phyloP scores from a whole-genome alignment of 208 protist species.

The Entamoeba dispar region DNA sequence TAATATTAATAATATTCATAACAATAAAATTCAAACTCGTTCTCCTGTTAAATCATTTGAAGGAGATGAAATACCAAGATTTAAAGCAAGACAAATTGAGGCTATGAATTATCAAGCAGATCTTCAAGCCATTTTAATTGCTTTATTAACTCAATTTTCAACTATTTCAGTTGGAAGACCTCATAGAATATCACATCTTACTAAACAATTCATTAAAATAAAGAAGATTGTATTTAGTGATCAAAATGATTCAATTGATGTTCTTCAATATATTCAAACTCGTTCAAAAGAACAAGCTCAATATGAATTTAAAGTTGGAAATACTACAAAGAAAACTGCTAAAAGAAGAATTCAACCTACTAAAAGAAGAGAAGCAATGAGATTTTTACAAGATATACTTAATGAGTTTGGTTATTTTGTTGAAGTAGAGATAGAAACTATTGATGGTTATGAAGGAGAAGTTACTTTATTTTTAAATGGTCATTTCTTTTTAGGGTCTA shows the following conservation, averaged over 20 bases:
- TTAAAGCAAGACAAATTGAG: not conserved
- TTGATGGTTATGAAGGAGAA: not conserved
- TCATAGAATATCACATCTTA: not conserved
- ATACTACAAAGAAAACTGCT: not conserved
- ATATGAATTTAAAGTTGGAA: not conserved
- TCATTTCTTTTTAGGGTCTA: not conserved
- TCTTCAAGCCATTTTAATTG: not conserved
- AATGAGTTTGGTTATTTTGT: not conserved
- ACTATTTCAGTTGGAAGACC: not conserved
- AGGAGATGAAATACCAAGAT: not conserved
- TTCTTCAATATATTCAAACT: not conserved
- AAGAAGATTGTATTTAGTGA: not conserved
- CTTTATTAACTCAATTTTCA: not conserved
- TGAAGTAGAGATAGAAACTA: not conserved
- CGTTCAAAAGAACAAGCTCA: not conserved
- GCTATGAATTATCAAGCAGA: not conserved
- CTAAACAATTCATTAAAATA: not conserved
- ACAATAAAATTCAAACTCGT: not conserved
- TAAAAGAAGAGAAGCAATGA: not conserved
- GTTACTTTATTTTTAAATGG: not conserved
- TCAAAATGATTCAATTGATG: not conserved
- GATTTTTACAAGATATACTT: not conserved
- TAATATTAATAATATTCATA: no score
- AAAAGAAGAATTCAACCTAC: not conserved
- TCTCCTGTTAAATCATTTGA: not conserved